Percentiles rank a stretch among this genome's conserved stretches.
These are phyloP conservation scores for Mucor plumbeus DNA, from an alignment of 371 early-diverging fungal species.

Conservation along the genomic window DNA sequence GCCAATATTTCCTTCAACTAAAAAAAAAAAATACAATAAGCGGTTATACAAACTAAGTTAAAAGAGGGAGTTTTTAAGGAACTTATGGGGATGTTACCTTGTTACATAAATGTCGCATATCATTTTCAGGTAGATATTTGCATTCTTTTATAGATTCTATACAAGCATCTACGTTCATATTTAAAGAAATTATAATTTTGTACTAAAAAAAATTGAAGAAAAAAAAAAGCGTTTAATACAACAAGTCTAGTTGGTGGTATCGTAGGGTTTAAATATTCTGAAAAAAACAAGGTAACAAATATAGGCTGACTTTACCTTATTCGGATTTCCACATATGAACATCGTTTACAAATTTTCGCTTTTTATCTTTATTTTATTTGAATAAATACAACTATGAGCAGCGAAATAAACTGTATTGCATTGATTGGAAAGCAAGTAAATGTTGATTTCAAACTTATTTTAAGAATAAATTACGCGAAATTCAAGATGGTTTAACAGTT, in stretches of 20 bases:
- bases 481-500: neutral
- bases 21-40: too few species aligned
- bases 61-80: slow-evolving; percentile 7
- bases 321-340: neutral
- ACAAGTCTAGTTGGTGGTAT: neutral
- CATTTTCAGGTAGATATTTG: slow-evolving; percentile 90
- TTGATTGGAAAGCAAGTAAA: slow-evolving; percentile 67
- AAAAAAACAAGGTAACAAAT: slow-evolving; percentile 3
- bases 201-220: neutral
- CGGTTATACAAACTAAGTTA: neutral
- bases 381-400: slow-evolving; percentile 40
- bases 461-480: neutral
- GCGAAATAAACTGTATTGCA: slow-evolving; percentile 77
- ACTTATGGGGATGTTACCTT: slow-evolving; percentile 57
- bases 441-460: neutral
- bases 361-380: neutral
- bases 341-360: neutral
- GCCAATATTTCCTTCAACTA: slow-evolving; percentile 92
- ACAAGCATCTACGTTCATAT: slow-evolving; percentile 65
- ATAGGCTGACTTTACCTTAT: slow-evolving; percentile 3
- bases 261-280: neutral
- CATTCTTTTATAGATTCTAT: slow-evolving; percentile 73
- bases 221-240: slow-evolving; percentile 9
- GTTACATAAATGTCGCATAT: slow-evolving; percentile 96
- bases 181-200: neutral